phyloP scores from a whole-genome alignment of 2,329 filamentous ascomycete species.

The Fusarium sp. region DNA sequence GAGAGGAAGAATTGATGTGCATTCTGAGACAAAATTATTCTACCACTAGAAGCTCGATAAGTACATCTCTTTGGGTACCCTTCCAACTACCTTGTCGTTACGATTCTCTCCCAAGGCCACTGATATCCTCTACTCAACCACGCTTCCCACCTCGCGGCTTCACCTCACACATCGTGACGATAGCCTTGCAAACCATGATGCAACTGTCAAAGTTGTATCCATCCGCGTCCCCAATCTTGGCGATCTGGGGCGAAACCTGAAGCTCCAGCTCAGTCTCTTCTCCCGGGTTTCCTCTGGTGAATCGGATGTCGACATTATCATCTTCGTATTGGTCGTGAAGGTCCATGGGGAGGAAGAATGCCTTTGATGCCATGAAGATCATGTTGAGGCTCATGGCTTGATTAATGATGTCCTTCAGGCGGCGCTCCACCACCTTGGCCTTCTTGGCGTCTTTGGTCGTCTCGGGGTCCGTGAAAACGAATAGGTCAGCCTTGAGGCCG shows the following conservation, averaged over 20 bases:
- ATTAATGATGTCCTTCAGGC: conserved; percentile 1
- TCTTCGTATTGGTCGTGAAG: neutral
- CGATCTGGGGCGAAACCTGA: conserved; percentile 25
- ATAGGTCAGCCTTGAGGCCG: neutral
- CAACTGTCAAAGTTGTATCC: conserved; percentile 11
- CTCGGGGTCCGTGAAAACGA: conserved; percentile 21
- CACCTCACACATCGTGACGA: conserved; percentile 7
- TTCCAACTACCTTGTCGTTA: neutral
- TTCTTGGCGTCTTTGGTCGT: neutral
- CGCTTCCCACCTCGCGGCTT: neutral
- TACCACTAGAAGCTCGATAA: neutral
- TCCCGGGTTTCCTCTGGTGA: neutral
- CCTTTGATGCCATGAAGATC: conserved; percentile 22
- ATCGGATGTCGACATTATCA: conserved; percentile 3
- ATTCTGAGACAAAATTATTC: neutral
- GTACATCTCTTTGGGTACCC: neutral
- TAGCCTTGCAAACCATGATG: conserved; percentile 7
- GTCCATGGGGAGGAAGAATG: conserved; percentile 17
- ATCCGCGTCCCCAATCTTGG: conserved; percentile 30
- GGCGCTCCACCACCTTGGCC: neutral
- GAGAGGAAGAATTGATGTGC: neutral
- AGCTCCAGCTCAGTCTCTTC: conserved; percentile 8
- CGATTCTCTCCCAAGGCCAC: neutral
- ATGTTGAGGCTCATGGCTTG: conserved; percentile 14
- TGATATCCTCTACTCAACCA: neutral